Conservation (phyloP, 2,329 filamentous ascomycete species). For the Escovopsis sp. region DNA sequence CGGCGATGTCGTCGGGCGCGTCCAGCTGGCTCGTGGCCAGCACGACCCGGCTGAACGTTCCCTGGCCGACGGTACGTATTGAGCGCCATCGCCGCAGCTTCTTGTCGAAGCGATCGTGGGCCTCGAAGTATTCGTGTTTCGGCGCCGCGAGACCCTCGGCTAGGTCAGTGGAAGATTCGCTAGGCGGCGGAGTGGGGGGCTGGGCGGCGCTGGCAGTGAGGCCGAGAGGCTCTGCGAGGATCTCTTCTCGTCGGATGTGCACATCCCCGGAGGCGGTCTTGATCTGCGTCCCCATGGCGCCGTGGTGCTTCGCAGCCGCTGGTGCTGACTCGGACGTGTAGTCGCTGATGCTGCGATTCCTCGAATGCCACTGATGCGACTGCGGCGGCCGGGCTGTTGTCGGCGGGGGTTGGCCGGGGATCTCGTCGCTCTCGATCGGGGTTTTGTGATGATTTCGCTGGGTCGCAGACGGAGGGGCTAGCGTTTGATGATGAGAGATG, state of each 20-base stretch:
- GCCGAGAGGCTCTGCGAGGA: slow-evolving; percentile 66
- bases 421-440: slow-evolving; percentile 15
- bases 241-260: slow-evolving; percentile 57
- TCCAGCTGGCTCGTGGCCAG: slow-evolving; percentile 66
- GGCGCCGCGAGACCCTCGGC: slow-evolving; percentile 16
- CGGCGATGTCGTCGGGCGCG: slow-evolving; percentile 1
- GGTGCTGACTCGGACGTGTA: slow-evolving; percentile 62
- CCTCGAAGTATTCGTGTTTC: slow-evolving; percentile 52
- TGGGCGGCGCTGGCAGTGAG: slow-evolving; percentile 44
- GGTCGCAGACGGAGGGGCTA: slow-evolving; percentile 23
- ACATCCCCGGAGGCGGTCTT: slow-evolving; percentile 24
- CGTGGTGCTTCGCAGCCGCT: slow-evolving; percentile 57
- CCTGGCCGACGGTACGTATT: slow-evolving; percentile 70
- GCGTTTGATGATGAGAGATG: slow-evolving; percentile 3
- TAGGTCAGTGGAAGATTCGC: slow-evolving; percentile 46
- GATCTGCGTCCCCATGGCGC: slow-evolving; percentile 49
- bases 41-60: slow-evolving; percentile 90
- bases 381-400: slow-evolving; percentile 7
- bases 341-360: slow-evolving; percentile 79
- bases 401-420: slow-evolving; percentile 15
- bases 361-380: slow-evolving; percentile 30
- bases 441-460: slow-evolving; percentile 41
- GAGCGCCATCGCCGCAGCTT: slow-evolving; percentile 68
- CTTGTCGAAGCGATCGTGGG: slow-evolving; percentile 48
- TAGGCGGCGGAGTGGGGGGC: slow-evolving; percentile 70